Evolutionary conservation across 164 flowering plant genomes (phyloP), one percentile per base, ranked within the genome.

Genomic region (Platanus orientalis): DNA sequence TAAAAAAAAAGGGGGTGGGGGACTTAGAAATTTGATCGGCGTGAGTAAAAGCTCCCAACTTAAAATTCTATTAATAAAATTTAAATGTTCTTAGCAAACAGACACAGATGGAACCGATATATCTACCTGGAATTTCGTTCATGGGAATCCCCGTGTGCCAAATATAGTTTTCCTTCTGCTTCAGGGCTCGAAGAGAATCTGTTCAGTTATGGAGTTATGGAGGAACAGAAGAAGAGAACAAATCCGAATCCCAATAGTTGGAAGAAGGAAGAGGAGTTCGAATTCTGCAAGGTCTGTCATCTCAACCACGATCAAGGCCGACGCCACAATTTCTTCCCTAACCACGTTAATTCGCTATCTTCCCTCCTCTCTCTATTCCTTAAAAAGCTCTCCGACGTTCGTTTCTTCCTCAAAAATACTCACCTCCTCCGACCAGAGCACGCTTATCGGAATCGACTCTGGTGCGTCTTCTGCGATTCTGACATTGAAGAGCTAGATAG

Each of bases 401-500:
- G 74, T 0, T 85, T 79, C 77, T 88, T 84, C 73, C 78, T 89
- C 64, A 81, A 71, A 60, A 80, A 82, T 80, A 93, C 98, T 64
- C 69, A 53, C 61, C 52, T 54, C 30, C 78, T 84, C 51, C 82
- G 73, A 24, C 78, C 81, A 6, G 84, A 84, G 16, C 82, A 72
- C 69, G 80, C 86, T 59, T 66, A 78, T 25, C 76, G 63, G 9
- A 82, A 78, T 40, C 84, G 87, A n/a, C 23, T 90, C 47, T 93
- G 98, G 98, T 90, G 98, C 66, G 78, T 86, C 68, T 88, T 90
- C 74, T 92, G 98, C 68, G 93, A 85, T 27, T 27, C 25, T 54
- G 84, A 82, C 39, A 54, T 90, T 55, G 68, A 68, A 28, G 96
- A 90, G 73, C 71, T 72, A 23, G 76, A 60, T 4, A 83, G 84